These are phyloP conservation scores for Claviceps africana DNA, from an alignment of 2,329 filamentous ascomycete species.

Conservation along the genomic window DNA sequence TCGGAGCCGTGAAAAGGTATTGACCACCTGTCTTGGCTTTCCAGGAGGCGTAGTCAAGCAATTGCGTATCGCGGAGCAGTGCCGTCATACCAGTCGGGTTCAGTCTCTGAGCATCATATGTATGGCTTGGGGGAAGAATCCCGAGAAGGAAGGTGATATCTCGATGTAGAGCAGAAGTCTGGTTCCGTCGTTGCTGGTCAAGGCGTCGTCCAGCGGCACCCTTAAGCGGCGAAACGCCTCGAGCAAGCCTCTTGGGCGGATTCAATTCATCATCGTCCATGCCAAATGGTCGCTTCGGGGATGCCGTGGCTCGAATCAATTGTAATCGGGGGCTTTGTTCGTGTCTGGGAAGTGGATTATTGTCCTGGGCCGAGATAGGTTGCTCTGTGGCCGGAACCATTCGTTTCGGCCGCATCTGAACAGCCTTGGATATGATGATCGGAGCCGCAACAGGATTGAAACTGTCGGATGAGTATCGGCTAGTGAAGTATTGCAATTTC, in stretches of 20 bases:
- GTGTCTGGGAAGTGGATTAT: conserved; percentile 23
- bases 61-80: conserved; percentile 52
- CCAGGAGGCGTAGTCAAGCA: conserved; percentile 48
- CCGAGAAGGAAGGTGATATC: conserved; percentile 51
- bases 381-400: conserved; percentile 42
- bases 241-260: conserved; percentile 71
- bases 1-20: conserved; percentile 19
- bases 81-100: conserved; percentile 57
- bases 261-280: conserved; percentile 58
- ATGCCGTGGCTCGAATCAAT: conserved; percentile 33
- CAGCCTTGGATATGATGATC: conserved; percentile 66
- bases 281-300: conserved; percentile 48
- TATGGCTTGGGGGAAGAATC: conserved; percentile 58
- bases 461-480: conserved; percentile 53
- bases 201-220: conserved; percentile 74
- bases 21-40: conserved; percentile 29
- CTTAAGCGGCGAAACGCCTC: conserved; percentile 88
- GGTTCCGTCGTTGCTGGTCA: conserved; percentile 58
- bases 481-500: conserved; percentile 57
- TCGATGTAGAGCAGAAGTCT: conserved; percentile 56
- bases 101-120: conserved; percentile 59
- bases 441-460: conserved; percentile 77
- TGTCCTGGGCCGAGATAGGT: conserved; percentile 29
- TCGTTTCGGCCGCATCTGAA: conserved; percentile 58
- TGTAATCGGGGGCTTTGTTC: conserved; percentile 34